These are phyloP conservation scores for Ceratocystis harringtonii DNA, from an alignment of 2,329 filamentous ascomycete genomes.

Conservation along the genomic window DNA sequence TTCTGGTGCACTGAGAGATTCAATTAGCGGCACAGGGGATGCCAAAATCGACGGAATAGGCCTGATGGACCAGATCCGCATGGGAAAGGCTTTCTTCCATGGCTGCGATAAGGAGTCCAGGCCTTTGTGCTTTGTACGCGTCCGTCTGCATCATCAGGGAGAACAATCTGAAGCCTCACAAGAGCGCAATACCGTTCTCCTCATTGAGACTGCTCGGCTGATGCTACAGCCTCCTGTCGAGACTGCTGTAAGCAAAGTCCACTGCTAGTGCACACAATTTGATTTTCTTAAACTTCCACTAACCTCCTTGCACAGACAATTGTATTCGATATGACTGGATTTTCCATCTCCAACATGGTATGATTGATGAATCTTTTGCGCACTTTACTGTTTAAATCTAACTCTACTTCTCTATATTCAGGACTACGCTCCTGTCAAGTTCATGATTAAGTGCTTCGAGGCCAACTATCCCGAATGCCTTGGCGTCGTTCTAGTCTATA, in stretches of 20 bases:
- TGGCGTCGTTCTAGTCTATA: conserved; percentile 82
- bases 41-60: conserved; percentile 56
- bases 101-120: conserved; percentile 71
- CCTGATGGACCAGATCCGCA: conserved; percentile 67
- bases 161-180: conserved; percentile 71
- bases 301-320: conserved; percentile 46
- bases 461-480: conserved; percentile 94
- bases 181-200: conserved; percentile 81
- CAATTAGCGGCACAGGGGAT: conserved; percentile 39
- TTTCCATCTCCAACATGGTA: conserved; percentile 82
- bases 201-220: conserved; percentile 88
- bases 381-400: conserved; percentile 15
- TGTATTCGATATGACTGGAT: conserved; percentile 90
- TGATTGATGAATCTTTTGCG: neutral
- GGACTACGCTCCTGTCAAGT: conserved; percentile 93
- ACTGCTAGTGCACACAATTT: neutral
- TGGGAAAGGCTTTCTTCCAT: conserved; percentile 89
- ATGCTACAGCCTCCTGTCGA: conserved; percentile 67
- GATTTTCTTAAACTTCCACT: conserved; percentile 16
- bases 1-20: conserved; percentile 38
- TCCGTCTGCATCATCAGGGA: conserved; percentile 63
- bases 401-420: conserved; percentile 22
- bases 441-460: conserved; percentile 99
- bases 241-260: conserved; percentile 57
- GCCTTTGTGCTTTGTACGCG: conserved; percentile 75